These are phyloP conservation scores for Cercospora sp. DNA, from an alignment of 2,329 filamentous ascomycete genomes.

Conservation along the genomic window DNA sequence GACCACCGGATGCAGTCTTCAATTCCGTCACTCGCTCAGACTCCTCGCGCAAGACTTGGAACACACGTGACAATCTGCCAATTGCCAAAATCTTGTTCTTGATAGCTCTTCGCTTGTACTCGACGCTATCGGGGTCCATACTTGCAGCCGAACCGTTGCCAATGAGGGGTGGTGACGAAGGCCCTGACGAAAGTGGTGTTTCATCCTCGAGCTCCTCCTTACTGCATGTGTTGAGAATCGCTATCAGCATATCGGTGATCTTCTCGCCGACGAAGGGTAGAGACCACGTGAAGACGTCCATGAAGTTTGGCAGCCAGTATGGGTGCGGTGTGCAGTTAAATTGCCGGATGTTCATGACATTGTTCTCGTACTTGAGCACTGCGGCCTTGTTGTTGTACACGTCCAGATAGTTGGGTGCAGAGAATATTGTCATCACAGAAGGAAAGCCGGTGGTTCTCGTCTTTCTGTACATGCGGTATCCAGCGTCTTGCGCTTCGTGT, in stretches of 20 bases:
- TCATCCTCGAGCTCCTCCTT: slow-evolving; percentile 94
- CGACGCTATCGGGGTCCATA: slow-evolving; percentile 79
- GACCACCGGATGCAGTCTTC: slow-evolving; percentile 91
- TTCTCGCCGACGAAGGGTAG: slow-evolving; percentile 98
- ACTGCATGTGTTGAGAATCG: slow-evolving; percentile 97
- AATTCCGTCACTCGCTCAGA: slow-evolving; percentile 95
- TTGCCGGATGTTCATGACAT: slow-evolving; percentile 99
- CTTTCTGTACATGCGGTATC: slow-evolving; percentile 99
- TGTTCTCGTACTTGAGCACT: slow-evolving; percentile 98
- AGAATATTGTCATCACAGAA: slow-evolving; percentile 99
- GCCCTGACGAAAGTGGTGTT: slow-evolving; percentile 71
- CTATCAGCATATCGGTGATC: slow-evolving; percentile 98
- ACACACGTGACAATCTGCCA: slow-evolving; percentile 91
- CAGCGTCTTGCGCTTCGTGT: slow-evolving; percentile 97
- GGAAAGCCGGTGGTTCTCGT: slow-evolving; percentile 97
- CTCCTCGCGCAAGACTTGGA: slow-evolving; percentile 97
- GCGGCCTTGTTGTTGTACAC: slow-evolving; percentile 99
- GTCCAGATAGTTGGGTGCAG: slow-evolving; percentile 96
- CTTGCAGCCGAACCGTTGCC: slow-evolving; percentile 38
- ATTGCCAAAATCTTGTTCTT: slow-evolving; percentile 99
- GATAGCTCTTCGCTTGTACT: slow-evolving; percentile 93
- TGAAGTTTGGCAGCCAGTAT: slow-evolving; percentile 99
- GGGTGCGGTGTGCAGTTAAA: slow-evolving; percentile 99
- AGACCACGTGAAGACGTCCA: slow-evolving; percentile 99
- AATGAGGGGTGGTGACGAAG: slow-evolving; percentile 68